phyloP scores from a whole-genome alignment of 805 yeast genomes.

The Wickerhamomyces ciferrii region DNA sequence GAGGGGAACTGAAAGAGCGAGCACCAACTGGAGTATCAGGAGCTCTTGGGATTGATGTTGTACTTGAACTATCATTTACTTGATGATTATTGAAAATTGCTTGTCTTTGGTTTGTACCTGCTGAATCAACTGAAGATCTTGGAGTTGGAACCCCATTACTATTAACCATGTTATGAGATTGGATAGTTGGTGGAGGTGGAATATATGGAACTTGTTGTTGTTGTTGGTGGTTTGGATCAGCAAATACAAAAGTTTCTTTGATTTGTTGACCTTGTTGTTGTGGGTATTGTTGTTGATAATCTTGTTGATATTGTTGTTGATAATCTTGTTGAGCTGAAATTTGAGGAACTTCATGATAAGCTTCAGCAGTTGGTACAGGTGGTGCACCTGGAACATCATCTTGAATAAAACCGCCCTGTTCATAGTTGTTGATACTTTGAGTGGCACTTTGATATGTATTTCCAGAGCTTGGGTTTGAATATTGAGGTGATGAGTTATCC shows the following conservation, averaged over 20 bases:
- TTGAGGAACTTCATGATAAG: neutral
- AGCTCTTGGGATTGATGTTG: conserved; percentile 8
- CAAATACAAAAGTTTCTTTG: neutral
- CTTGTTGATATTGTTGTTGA: neutral
- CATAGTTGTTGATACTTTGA: neutral
- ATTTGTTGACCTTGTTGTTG: neutral
- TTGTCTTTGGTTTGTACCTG: neutral
- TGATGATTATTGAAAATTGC: neutral
- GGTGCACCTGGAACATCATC: neutral
- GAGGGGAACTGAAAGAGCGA: conserved; percentile 17
- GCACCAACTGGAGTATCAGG: conserved; percentile 19
- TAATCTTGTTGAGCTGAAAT: neutral
- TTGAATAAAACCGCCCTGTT: neutral
- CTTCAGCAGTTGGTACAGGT: neutral
- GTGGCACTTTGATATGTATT: neutral
- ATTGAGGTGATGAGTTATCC: neutral
- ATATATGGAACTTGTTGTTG: neutral
- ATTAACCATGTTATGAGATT: neutral
- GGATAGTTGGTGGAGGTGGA: neutral
- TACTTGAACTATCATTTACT: conserved; percentile 2
- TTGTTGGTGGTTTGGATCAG: neutral
- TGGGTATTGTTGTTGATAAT: no score
- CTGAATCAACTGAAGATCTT: neutral
- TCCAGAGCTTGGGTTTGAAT: neutral
- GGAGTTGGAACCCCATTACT: neutral